Base-by-base conservation (phyloP, 1,284 basidiomycete genomes). In the Meira miltonrushii region DNA sequence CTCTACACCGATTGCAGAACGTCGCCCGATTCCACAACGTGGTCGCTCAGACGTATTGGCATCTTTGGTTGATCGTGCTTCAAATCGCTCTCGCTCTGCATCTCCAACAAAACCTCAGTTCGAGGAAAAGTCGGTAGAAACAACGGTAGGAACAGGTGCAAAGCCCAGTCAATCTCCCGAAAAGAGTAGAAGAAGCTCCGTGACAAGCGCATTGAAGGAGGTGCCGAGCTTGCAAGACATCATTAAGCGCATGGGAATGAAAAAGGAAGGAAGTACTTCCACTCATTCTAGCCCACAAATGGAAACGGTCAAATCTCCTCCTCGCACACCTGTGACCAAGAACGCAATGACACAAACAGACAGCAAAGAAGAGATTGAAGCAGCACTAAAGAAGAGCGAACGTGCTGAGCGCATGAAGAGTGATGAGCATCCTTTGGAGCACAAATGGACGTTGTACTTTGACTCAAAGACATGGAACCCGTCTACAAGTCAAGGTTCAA, bases 371-470 rank as follows among this genome's bases (percentile, higher is more conserved):
- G 53, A 58, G 5, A 56, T 48, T 12, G 56, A 57, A 21, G 59
- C 58, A 40, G 51, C 51, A 28, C 41, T 4, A 43, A 38, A 39
- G 43, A 21, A n/a, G 12, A 39, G 11, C 15, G 28, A 38, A 33
- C 21, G 38, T 12, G 9, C 43, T 1, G 15, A 28, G 12, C 19
- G 33, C 2, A 39, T 2, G 6, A 39, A 48, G 33, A 23, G 48
- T 48, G 53, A 48, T 39, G 38, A 39, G 6, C 89, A 91, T 74
- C 90, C 90, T 2, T 81, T 94, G 33, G 87, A 89, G 72, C 88
- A 88, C 78, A 76, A 84, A 58, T 94, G 91, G 90, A 92, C 89
- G 3, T 82, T 94, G 58, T 93, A 85, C 79, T 90, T 90, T 78
- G 92, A 95, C 76, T 85, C 86, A 13, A 92, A 92, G 81, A 47